Evolutionary conservation across 1,284 basidiomycete species (phyloP).

Genomic region (Melampsora americana): DNA sequence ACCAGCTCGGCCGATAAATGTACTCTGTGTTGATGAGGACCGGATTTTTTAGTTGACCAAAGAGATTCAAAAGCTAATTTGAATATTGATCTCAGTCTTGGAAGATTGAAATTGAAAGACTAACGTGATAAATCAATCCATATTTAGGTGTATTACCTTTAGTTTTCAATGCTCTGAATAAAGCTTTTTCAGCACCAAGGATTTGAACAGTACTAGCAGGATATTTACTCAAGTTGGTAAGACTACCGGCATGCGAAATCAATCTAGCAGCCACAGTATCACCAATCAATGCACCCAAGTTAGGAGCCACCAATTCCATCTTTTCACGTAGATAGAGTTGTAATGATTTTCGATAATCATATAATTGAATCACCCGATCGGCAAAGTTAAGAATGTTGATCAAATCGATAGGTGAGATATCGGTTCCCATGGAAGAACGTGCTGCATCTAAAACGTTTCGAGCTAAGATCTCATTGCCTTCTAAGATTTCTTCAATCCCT

Average conservation of each 20-base stretch:
- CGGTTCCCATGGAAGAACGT: conserved; percentile 89
- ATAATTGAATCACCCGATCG: conserved; percentile 80
- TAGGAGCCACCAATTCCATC: conserved; percentile 97
- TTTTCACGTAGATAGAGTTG: conserved; percentile 88
- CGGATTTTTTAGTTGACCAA: no score
- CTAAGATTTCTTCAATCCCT: conserved; percentile 76
- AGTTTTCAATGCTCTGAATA: conserved; percentile 96
- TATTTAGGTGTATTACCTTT: conserved; percentile 99
- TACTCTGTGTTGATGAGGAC: conserved; percentile 53
- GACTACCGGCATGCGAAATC: conserved; percentile 94
- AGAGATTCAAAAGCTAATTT: background rate
- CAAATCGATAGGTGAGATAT: conserved; percentile 89
- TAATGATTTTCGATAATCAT: conserved; percentile 89
- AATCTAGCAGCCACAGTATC: conserved; percentile 92
- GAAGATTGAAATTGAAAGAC: no score
- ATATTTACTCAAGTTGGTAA: conserved; percentile 97
- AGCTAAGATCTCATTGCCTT: conserved; percentile 79
- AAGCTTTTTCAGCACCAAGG: conserved; percentile 93
- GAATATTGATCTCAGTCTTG: background rate
- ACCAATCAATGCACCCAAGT: conserved; percentile 86
- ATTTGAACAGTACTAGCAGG: conserved; percentile 98
- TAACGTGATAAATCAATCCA: conserved; percentile 77
- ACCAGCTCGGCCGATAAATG: conserved; percentile 92
- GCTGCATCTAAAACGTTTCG: conserved; percentile 93
- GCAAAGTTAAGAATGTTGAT: conserved; percentile 94